Evolutionary conservation across 2,329 filamentous ascomycete species (phyloP), one percentile per base, ranked within the genome.

Genomic region (Septoria petroselini): DNA sequence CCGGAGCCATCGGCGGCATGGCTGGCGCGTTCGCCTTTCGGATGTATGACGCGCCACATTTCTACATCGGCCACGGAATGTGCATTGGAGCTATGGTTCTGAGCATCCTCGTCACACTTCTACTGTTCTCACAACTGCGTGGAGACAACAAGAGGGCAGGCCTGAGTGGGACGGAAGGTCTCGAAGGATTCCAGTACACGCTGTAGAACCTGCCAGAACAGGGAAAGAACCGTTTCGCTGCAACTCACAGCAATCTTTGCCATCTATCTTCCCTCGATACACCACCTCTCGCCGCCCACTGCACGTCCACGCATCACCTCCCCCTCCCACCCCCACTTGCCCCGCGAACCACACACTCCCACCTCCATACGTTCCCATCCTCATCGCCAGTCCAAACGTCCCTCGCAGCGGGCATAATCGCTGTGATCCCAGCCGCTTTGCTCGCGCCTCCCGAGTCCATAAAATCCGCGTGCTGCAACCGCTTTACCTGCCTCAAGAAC

Each of bases 361-460:
- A 70, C 37, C 67, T 62, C 54, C 59, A 69, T 17, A 98, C 91
- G 75, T 84, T 79, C 23, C 93, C 93, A 57, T 90, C 86, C 57
- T 97, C 93, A 72, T 97, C 93, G 2, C 91, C 93, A 0, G 91
- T 95, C 70, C 96, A 97, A 7, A 97, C 83, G 54, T 85, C 79
- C 55, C 85, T 84, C 45, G 88, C 82, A 78, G 91, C 86, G 2
- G 91, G 86, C 49, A 87, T 77, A 44, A 98, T 86, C 65, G 87
- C 94, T 30, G 87, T 95, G 53, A 97, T 91, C 0, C 85, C 84
- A 2, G 85, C 84, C 33, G 63, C 43, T 18, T 25, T 46, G 21
- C 23, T 8, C 43, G 19, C 6, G 25, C 40, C 25, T 27, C 82
- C 70, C 65, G 80, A 73, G 77, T 77, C 84, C 31, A 83, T 75